phyloP scores from a whole-genome alignment of 495 filamentous ascomycete species.

The Articulospora tetracladia region DNA sequence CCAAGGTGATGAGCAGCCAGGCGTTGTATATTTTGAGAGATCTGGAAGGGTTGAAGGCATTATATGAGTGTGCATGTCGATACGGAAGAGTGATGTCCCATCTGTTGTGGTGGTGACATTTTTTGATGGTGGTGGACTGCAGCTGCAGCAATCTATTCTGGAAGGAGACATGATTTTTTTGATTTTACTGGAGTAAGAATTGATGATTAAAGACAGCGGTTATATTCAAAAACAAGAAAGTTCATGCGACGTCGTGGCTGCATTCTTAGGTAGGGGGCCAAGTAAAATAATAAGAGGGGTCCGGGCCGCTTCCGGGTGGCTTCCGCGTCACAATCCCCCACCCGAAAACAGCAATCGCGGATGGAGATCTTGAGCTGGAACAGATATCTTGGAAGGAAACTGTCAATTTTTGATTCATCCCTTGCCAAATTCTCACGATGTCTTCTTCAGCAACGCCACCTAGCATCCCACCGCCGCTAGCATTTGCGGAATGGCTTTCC shows the following conservation, averaged over 20 bases:
- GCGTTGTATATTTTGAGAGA: not conserved
- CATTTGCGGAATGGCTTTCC: not conserved
- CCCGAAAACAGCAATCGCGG: too few species aligned
- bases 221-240: not conserved
- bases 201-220: not conserved
- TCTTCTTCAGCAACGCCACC: not conserved
- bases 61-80: constrained; percentile 10
- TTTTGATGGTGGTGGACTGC: not conserved
- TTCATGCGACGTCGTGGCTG: not conserved
- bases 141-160: not conserved
- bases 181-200: not conserved
- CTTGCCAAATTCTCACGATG: too few species aligned
- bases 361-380: too few species aligned
- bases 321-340: not conserved
- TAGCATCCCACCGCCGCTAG: not conserved
- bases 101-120: not conserved
- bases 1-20: not conserved
- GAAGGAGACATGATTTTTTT: not conserved
- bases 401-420: too few species aligned
- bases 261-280: not conserved
- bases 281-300: not conserved
- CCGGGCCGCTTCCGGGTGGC: not conserved
- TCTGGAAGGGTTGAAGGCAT: constrained; percentile 5
- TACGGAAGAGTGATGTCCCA: constrained; percentile 2
- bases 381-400: too few species aligned